phyloP scores from a whole-genome alignment of 108 stramenopile genomes.

The Asterionellopsis glacialis region DNA sequence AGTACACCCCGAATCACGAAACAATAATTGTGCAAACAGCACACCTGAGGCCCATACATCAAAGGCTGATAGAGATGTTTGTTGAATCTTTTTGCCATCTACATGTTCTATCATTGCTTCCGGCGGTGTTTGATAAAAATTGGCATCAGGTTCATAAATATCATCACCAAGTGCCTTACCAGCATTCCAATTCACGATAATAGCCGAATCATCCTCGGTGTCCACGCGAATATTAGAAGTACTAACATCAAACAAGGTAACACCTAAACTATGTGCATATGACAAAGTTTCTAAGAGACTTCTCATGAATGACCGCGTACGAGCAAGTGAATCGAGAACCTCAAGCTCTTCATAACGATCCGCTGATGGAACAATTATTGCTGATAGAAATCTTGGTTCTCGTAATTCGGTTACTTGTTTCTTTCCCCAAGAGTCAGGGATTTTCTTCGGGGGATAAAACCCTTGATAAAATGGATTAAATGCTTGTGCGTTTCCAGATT shows the following conservation, averaged over 20 bases:
- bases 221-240: neutral
- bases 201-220: neutral
- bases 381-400: no score
- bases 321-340: neutral
- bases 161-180: neutral
- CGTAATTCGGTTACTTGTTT: no score
- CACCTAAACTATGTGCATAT: conserved; percentile 1
- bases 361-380: neutral
- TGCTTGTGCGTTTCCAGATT: neutral
- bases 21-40: neutral
- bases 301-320: neutral
- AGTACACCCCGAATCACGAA: no score
- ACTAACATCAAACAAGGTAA: neutral
- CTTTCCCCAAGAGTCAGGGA: neutral
- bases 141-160: conserved; percentile 2
- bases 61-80: conserved; percentile 2
- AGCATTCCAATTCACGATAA: conserved; percentile 4
- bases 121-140: neutral
- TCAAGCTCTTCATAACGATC: neutral
- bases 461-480: neutral
- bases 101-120: conserved; percentile 12
- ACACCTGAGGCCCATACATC: conserved; percentile 3
- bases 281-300: neutral
- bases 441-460: no score
- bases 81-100: neutral